Base-by-base conservation (phyloP, 2,329 filamentous ascomycete genomes). In the Purpureocillium takamizusanense region DNA sequence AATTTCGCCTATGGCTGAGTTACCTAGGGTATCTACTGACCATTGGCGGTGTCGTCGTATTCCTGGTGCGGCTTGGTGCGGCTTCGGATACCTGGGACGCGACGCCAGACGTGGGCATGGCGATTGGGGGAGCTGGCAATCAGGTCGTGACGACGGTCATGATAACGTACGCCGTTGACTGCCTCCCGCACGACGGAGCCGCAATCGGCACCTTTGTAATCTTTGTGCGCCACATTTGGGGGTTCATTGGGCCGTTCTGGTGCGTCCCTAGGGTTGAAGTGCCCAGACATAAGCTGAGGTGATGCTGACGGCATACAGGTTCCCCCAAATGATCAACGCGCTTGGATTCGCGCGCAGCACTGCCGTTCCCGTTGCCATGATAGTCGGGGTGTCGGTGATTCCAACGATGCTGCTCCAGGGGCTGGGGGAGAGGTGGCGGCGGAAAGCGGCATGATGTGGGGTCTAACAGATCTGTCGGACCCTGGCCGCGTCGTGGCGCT, bases 71-170 rank as follows among this genome's bases (percentile, higher is more conserved):
- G 42, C 59, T 67, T 1, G 55, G 71, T 31, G 57, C 67, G 16
- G 66, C 69, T 0, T 49, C 56, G 1, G 53, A 58, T 0, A 51
- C 64, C 3, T 80, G 72, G 69, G 72, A 78, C 39, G 63, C 78
- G 5, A 75, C 72, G 0, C 76, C 76, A 0, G 58, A 76, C 12
- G 49, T 78, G 13, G 74, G 75, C 4, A 65, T 63, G 6, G 74
- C 64, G 2, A 67, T 73, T 43, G 63, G 61, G 0, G 68, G 66
- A 1, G 69, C 65, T 5, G 76, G 76, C 0, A 78, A 77, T 42
- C 76, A 80, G 52, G 69, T 81, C 31, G 64, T 78, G 13, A 79
- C 76, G 1, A 79, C 76, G 0, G 69, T 78, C 2, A 50, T 76
- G 32, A 70, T 77, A 17, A 78, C 76, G 0, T 80, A 78, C 50